These are phyloP conservation scores for Nemophila menziesii DNA, from an alignment of 257 asterid genomes.

Conservation along the genomic window DNA sequence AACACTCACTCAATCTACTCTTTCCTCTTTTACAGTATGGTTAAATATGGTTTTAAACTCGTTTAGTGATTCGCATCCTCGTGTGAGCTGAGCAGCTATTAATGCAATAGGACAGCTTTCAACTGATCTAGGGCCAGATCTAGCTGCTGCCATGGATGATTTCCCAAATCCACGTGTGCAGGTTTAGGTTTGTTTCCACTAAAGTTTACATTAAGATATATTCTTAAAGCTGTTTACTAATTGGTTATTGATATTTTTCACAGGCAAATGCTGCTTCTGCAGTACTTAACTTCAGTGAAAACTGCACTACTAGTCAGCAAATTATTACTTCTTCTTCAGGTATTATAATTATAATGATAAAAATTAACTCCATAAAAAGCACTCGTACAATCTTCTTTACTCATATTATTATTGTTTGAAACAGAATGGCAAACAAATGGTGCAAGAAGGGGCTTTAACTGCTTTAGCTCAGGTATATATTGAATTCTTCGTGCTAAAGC, in stretches of 20 bases:
- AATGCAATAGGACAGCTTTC: slow-evolving; percentile 98
- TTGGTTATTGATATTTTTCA: slow-evolving; percentile 11
- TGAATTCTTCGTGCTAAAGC: slow-evolving; percentile 98
- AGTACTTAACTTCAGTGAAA: slow-evolving; percentile 85
- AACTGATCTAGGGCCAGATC: slow-evolving; percentile 95
- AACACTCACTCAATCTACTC: too few relatives aligned
- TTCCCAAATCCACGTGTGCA: slow-evolving; percentile 92
- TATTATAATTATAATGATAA: slow-evolving; percentile 10
- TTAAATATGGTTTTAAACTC: slow-evolving; percentile 89
- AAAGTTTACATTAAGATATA: too few relatives aligned
- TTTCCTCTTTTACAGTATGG: too few relatives aligned
- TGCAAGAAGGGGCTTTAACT: slow-evolving; percentile 92
- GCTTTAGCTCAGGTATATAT: slow-evolving; percentile 87
- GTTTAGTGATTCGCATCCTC: slow-evolving; percentile 89
- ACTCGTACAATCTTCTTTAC: not conserved
- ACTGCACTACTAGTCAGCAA: slow-evolving; percentile 77
- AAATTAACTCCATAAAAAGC: not conserved
- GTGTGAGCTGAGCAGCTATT: slow-evolving; percentile 96
- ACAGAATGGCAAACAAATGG: slow-evolving; percentile 96
- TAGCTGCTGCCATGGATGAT: slow-evolving; percentile 89
- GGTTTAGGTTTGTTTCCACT: slow-evolving; percentile 40
- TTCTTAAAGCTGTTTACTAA: not conserved
- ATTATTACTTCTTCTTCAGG: slow-evolving; percentile 78
- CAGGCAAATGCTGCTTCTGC: slow-evolving; percentile 99
- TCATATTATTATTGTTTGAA: slow-evolving; percentile 4